Evolutionary conservation across 2,329 filamentous ascomycete species (phyloP).

Genomic region (Diplodia sapinea): DNA sequence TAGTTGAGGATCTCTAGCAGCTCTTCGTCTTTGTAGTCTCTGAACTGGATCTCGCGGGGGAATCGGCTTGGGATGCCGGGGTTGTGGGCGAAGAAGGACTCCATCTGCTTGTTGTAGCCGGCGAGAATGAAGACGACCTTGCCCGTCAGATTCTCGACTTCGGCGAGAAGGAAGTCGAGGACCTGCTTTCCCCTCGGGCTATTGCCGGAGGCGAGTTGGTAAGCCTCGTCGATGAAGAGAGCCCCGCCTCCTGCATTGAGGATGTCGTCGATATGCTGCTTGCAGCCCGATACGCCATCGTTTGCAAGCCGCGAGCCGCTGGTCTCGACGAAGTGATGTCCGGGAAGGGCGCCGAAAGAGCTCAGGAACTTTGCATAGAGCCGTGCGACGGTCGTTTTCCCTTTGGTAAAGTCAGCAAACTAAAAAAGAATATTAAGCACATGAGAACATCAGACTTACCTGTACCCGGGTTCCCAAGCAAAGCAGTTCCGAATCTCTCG

Average conservation of each 20-base stretch:
- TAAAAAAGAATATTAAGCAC: no score
- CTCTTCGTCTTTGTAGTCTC: constrained; percentile 71
- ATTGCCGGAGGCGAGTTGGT: constrained; percentile 69
- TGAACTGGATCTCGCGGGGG: constrained; percentile 68
- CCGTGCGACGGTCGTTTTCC: constrained; percentile 77
- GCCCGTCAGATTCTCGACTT: constrained; percentile 73
- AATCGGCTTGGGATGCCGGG: constrained; percentile 73
- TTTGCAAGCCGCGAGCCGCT: constrained; percentile 71
- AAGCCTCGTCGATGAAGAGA: constrained; percentile 80
- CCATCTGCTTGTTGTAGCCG: constrained; percentile 77
- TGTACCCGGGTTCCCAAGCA: constrained; percentile 78
- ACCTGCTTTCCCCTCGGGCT: constrained; percentile 65
- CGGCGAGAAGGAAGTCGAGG: constrained; percentile 72
- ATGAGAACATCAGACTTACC: constrained; percentile 48
- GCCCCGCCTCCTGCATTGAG: constrained; percentile 68
- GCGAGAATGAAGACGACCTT: constrained; percentile 75
- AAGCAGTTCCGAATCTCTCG: constrained; percentile 66
- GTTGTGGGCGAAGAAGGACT: constrained; percentile 76
- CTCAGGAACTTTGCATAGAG: constrained; percentile 71
- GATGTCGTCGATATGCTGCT: constrained; percentile 64
- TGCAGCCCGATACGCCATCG: constrained; percentile 63
- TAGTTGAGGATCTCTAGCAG: constrained; percentile 65
- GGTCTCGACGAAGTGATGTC: constrained; percentile 66
- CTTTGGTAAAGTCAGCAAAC: constrained; percentile 36
- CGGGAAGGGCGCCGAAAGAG: constrained; percentile 66